Evolutionary conservation across 306 rosid genomes (phyloP), one percentile per base, ranked within the genome.

Genomic region (Gastrolobium bilobum): DNA sequence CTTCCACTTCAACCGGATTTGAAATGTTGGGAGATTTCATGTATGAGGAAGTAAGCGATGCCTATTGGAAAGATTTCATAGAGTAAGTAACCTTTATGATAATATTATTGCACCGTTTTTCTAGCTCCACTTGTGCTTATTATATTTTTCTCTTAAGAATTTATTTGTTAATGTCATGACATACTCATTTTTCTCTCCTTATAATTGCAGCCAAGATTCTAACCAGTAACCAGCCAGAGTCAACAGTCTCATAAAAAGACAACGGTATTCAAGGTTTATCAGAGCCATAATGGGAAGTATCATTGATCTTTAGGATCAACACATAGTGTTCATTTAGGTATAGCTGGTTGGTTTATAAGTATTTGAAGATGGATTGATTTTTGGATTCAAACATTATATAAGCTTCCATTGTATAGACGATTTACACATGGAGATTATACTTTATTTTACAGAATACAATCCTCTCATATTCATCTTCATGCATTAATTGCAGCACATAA

Each of bases 11-110:
- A 76, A 82, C 83, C 58, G 80, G 80, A 77, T 84, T 87, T 59
- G 88, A 92, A 76, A 76, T 78, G 64, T 91, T 71, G 91, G 85
- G 77, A 71, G 88, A 89, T 76, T 80, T 87, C 34, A 81, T 89
- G 81, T 84, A 77, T 33, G 85, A 86, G 0, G 88, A 86, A 71
- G 77, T 83, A 50, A 86, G 77, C 7, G 77, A 85, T 44, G 85
- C 73, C 47, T 91, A 81, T 44, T 91, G 97, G 97, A 89, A 81
- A 66, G 66, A 88, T 46, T 81, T 89, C 73, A 37, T 88, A 30
- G 83, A 59, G 89, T 86, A 86, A 75, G 86, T 82, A 20, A 43
- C 34, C 34, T 77, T 53, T 37, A 42, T 62, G 26, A 51, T 31
- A n/a, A 14, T 48, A 37, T 42, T 79, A 71, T 61, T 54, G 40